These are phyloP conservation scores for Arthromyces matolae DNA, from an alignment of 768 basidiomycete genomes.

Conservation along the genomic window DNA sequence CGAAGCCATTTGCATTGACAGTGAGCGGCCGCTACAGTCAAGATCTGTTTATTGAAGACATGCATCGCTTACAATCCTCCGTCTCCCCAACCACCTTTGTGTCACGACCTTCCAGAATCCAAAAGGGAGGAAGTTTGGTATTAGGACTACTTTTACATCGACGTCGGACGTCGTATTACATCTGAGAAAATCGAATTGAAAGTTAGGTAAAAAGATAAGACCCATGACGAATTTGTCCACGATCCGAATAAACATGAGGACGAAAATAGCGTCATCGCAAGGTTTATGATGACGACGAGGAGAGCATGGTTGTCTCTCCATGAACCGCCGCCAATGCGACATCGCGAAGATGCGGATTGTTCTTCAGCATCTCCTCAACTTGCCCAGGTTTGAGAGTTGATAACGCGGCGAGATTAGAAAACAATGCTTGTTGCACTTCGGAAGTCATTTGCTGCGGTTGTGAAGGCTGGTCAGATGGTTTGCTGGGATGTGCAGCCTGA, in stretches of 20 bases:
- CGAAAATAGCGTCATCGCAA: too few relatives aligned
- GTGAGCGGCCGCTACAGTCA: too few relatives aligned
- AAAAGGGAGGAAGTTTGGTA: too few relatives aligned
- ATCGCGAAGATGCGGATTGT: constrained; percentile 36
- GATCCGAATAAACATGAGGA: not conserved
- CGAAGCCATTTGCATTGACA: too few relatives aligned
- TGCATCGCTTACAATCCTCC: too few relatives aligned
- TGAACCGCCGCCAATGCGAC: constrained; percentile 33
- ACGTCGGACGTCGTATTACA: too few relatives aligned
- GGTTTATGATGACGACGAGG: constrained; percentile 3
- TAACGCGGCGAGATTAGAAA: constrained; percentile 27
- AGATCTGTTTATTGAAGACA: too few relatives aligned
- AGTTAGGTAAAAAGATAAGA: too few relatives aligned
- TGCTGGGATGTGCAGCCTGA: not conserved
- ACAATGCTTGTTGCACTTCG: constrained; percentile 11
- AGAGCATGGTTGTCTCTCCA: constrained; percentile 18
- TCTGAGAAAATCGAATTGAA: not conserved
- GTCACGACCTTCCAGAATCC: too few relatives aligned
- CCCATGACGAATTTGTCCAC: too few relatives aligned
- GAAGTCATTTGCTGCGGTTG: not conserved
- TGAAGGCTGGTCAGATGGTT: not conserved
- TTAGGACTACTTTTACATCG: too few relatives aligned
- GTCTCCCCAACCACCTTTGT: too few relatives aligned
- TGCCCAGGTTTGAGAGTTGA: constrained; percentile 34
- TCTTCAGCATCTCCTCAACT: constrained; percentile 33